Evolutionary conservation across 1,284 basidiomycete genomes (phyloP).

Genomic region (Apiotrichum mycotoxinovorans): DNA sequence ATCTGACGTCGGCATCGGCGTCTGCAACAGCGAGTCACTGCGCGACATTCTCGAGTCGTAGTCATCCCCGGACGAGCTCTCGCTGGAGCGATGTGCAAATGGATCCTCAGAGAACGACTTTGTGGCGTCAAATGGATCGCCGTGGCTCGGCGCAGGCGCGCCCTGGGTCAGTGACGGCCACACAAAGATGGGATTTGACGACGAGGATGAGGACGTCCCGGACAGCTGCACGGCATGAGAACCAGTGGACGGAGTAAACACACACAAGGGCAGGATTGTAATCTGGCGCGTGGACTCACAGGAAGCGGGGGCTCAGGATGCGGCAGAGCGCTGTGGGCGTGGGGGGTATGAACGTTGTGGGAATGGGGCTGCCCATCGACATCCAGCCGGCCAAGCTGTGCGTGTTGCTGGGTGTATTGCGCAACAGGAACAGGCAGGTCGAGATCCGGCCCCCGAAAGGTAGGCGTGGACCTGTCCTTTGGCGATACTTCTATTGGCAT

Average conservation of each 20-base stretch:
- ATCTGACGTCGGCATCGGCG: conserved; percentile 36
- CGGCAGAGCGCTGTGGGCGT: neutral
- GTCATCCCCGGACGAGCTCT: conserved; percentile 19
- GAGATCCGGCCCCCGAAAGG: neutral
- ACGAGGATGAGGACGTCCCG: conserved; percentile 35
- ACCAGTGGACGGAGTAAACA: neutral
- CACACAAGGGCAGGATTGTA: neutral
- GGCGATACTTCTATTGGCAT: conserved; percentile 5
- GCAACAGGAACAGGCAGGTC: neutral
- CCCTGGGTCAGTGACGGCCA: conserved; percentile 21
- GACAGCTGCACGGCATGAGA: conserved; percentile 25
- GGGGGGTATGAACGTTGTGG: neutral
- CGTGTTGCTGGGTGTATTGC: neutral
- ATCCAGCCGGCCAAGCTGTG: neutral
- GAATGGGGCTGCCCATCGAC: neutral
- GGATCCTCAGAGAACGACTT: conserved; percentile 38
- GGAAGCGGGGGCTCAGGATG: neutral
- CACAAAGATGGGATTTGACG: conserved; percentile 27
- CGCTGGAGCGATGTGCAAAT: conserved; percentile 24
- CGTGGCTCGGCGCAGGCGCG: conserved; percentile 14
- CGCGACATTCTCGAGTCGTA: neutral
- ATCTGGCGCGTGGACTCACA: neutral
- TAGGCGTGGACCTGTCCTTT: conserved; percentile 1
- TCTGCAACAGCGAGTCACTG: conserved; percentile 19
- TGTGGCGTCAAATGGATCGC: conserved; percentile 39